Evolutionary conservation across 495 filamentous ascomycete genomes (phyloP), one percentile per base, ranked within the genome.

Genomic region (Lasiosphaeria miniovina): DNA sequence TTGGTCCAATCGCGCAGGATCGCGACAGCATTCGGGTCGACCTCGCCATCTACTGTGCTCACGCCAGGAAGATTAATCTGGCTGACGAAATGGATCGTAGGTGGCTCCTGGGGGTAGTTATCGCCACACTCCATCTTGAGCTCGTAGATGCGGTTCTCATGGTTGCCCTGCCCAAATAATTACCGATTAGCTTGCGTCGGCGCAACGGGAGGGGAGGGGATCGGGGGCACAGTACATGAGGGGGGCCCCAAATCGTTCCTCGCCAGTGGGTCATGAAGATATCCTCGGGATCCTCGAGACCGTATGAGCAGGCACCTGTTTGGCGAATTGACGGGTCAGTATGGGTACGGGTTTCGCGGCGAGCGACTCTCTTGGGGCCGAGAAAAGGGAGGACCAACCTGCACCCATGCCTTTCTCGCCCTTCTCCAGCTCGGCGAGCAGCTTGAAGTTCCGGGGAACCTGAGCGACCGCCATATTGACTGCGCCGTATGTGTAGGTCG

Each of bases 201-300:
- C 8, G 53, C 43, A 8, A 6, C 43, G 45, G 14, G 14, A 15
- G 1, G 15, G 8, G 11, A 35, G n/a, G 14, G 57, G 33, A 43
- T 12, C 38, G 8, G 12, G 5, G 43, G 43, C 5, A 5, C 7
- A 60, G 14, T 79, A 96, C 94, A 72, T 98, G 95, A 66, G 95
- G 94, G 65, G 94, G 94, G 0, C 94, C 94, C 52, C 97, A 86
- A 64, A 98, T 97, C 1, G 94, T 98, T 54, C 91, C 94, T 64
- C 95, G 96, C 94, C 94, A 98, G 83, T 96, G 91, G 60, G 90
- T 90, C 93, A 98, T 96, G 76, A 93, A 85, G 67, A 97, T 84
- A 67, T 98, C 94, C 68, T 96, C 93, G 33, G 91, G 90, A 75
- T 98, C 90, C 55, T 90, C 90, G 46, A 98, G 86, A 67, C 94